Evolutionary conservation across 1,284 basidiomycete species (phyloP).

Genomic region (Sanghuangporus baumii): DNA sequence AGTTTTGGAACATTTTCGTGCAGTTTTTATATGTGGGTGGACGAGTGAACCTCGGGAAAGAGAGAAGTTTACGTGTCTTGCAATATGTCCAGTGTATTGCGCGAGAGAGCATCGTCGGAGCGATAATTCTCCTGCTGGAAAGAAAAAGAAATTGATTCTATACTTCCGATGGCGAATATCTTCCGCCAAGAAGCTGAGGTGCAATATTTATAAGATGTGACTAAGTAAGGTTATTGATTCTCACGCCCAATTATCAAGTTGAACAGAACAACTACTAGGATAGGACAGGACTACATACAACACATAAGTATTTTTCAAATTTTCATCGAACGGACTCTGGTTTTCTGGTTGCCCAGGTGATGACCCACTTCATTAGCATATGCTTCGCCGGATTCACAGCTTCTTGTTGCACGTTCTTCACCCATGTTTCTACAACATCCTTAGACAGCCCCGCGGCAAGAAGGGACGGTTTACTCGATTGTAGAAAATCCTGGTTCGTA

Average conservation of each 20-base stretch:
- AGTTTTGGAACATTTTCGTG: neutral
- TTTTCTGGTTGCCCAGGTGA: conserved; percentile 10
- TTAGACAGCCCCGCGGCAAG: conserved; percentile 11
- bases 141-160: neutral
- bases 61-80: neutral
- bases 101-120: neutral
- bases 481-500: conserved; percentile 13
- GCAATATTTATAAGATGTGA: neutral
- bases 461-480: conserved; percentile 11
- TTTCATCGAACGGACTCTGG: neutral
- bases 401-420: conserved; percentile 11
- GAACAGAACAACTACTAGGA: neutral
- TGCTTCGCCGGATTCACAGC: conserved; percentile 4
- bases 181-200: neutral
- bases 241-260: neutral
- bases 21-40: neutral
- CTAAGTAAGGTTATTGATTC: neutral
- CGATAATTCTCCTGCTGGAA: neutral
- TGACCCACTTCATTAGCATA: conserved; percentile 14
- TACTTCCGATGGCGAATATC: neutral
- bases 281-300: neutral
- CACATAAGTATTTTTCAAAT: neutral
- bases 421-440: conserved; percentile 7
- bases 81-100: neutral
- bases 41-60: neutral